phyloP scores from a whole-genome alignment of 345 rosid species.

The Lepidium sativum region DNA sequence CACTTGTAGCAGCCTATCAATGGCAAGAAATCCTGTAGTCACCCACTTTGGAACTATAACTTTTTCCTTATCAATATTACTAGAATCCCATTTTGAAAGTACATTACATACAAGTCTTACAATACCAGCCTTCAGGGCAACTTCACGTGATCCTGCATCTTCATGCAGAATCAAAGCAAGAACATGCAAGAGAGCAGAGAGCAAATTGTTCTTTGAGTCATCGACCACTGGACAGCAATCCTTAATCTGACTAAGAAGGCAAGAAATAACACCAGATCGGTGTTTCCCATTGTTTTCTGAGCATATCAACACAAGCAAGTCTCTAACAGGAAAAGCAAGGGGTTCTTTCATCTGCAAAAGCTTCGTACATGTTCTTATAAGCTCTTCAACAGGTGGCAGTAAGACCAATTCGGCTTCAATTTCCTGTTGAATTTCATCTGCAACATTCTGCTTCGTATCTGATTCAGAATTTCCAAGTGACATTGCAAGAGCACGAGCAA shows the following conservation, averaged over 20 bases:
- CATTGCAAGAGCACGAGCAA: conserved; percentile 97
- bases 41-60: conserved; percentile 82
- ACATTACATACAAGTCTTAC: conserved; percentile 65
- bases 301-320: conserved; percentile 76
- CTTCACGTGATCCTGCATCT: conserved; percentile 77
- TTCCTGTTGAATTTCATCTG: conserved; percentile 36
- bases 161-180: conserved; percentile 90
- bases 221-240: conserved; percentile 47
- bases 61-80: conserved; percentile 39
- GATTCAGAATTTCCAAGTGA: conserved; percentile 87
- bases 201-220: conserved; percentile 39
- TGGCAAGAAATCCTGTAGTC: conserved; percentile 86
- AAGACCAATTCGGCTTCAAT: conserved; percentile 71
- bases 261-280: conserved; percentile 66
- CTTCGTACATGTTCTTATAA: conserved; percentile 73
- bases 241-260: conserved; percentile 65
- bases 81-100: conserved; percentile 70
- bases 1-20: conserved; percentile 81
- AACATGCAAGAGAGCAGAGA: conserved; percentile 72
- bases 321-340: conserved; percentile 82
- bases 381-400: conserved; percentile 84
- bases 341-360: conserved; percentile 89
- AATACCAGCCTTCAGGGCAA: conserved; percentile 64
- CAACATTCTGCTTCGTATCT: conserved; percentile 54
- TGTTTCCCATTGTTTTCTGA: conserved; percentile 80